Base-by-base conservation (phyloP, 805 yeast species). In the Starmerella scarabaei region DNA sequence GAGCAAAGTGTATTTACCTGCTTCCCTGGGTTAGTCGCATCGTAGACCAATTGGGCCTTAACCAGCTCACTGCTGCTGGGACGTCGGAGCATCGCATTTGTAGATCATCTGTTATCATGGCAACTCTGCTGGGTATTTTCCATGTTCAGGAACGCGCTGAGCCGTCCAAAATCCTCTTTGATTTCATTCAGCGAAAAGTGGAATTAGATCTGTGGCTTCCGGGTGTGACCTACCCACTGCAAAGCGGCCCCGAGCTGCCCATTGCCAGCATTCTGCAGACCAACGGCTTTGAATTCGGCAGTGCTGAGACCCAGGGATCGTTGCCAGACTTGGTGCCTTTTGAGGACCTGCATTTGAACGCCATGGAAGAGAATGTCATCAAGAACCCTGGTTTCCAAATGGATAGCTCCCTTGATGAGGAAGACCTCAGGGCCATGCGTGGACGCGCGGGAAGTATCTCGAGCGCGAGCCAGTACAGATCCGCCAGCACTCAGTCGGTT, bases 201-300 rank as follows among this genome's bases (percentile, higher is more conserved):
- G 17, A 33, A 14, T 6, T n/a, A 2, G 21, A 30, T 14, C 36
- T 27, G 11, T 51, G 55, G 55, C 44, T 51, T 4, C 48, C 53
- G 9, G 53, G 53, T 1, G 44, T 51, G 35, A 35, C 48, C 9
- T 50, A 44, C 35, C 55, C 55, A 1, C 33, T 42, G 1, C 14
- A 30, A 8, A 42, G 41, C 8, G 30, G 44, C 4, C 35, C 41
- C 8, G 43, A 38, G 20, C 44, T 37, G 7, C 47, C 52, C 3
- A 37, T 46, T 2, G 21, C 29, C 24, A 30, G 31, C 27, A 11
- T 26, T n/a, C 23, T 18, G 19, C 29, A 35, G 27, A 18, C 21
- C 24, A 26, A 28, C 15, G 8, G 15, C 15, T 15, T n/a, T 7
- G 26, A 32, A 7, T 32, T 32, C 27, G 33, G 33, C 14, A 17